Percentiles rank a stretch among this genome's conserved stretches.
phyloP scores from a whole-genome alignment of 2,329 filamentous ascomycete species.

The Reticulascus tulasneorum region DNA sequence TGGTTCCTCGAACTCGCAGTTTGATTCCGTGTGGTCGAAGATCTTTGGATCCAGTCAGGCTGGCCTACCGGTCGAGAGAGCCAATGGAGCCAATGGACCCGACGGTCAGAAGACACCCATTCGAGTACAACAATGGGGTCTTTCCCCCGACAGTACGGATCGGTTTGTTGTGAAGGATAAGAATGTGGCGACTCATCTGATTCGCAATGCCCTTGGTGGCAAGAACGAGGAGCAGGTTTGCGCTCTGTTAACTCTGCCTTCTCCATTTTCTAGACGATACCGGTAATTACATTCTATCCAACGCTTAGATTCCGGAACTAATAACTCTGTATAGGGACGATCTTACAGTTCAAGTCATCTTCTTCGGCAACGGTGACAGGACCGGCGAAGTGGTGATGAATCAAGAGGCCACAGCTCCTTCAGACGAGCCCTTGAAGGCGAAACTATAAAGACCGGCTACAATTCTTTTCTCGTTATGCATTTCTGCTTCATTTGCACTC shows the following conservation, averaged over 20 bases:
- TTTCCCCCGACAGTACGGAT: conserved; percentile 66
- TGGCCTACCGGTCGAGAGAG: conserved; percentile 72
- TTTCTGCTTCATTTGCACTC: no score
- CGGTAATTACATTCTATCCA: conserved; percentile 47
- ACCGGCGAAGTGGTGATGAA: conserved; percentile 80
- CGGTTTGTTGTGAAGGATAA: conserved; percentile 94
- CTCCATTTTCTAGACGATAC: conserved; percentile 87
- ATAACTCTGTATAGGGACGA: conserved; percentile 64
- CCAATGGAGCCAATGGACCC: conserved; percentile 35
- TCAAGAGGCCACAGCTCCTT: conserved; percentile 71
- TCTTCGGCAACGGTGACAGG: conserved; percentile 81
- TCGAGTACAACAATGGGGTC: conserved; percentile 85
- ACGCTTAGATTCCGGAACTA: neutral
- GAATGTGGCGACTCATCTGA: conserved; percentile 92
- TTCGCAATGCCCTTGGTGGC: conserved; percentile 90
- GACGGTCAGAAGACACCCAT: conserved; percentile 84
- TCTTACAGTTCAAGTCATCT: conserved; percentile 95
- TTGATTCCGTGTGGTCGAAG: conserved; percentile 66
- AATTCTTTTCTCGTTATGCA: no score
- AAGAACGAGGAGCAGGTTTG: conserved; percentile 92
- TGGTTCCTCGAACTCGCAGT: conserved; percentile 54
- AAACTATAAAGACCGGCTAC: conserved; percentile 36
- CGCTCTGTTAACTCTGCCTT: conserved; percentile 83
- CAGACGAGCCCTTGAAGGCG: conserved; percentile 29
- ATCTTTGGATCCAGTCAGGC: conserved; percentile 51